Evolutionary conservation across 441 rosid species (phyloP), one percentile per base, ranked within the genome.

Genomic region (Adansonia madagascariensis): DNA sequence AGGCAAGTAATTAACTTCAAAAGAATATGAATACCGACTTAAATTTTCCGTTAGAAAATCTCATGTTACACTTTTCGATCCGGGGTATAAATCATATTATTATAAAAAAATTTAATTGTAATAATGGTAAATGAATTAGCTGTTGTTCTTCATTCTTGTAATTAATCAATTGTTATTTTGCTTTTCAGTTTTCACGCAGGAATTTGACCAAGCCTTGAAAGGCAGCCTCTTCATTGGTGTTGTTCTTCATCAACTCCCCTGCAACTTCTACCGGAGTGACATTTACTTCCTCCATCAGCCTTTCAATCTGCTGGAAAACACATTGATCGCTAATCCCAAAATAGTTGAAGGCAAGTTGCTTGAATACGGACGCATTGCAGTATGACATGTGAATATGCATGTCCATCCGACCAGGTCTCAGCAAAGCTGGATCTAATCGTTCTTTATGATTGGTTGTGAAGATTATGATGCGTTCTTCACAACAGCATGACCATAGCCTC

Each of bases 401-500:
- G 68, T 82, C 81, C 84, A 82, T 82, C 11, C 74, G 79, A 11
- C 80, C 75, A 10, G 75, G 82, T n/a, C 75, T 49, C 56, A 80
- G 50, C 75, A 77, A 50, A 1, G 80, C 77, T 2, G 78, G 78
- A 39, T 80, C 82, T 4, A 85, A 62, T 44, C 62, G 78, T 22
- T 80, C 75, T 44, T 55, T 85, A 43, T 82, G 82, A 68, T 75
- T 82, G 0, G 78, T 80, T 0, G 84, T 61, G 70, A 82, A 73
- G 35, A 82, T 50, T 9, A 79, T 55, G 9, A 82, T 79, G 12
- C 66, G 53, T 24, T 61, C 81, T 10, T 77, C 82, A 0, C 82
- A 77, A 43, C 80, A 71, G n/a, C 82, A 70, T 7, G 85, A 82
- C 73, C 79, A 75, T 3, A 82, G 73, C 0, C 39, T 31, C 4